A percentile compares a stretch with the other conserved stretches of the same genome.
Evolutionary conservation across 495 filamentous ascomycete genomes (phyloP).

Genomic region (Hypomontagnella monticulosa): DNA sequence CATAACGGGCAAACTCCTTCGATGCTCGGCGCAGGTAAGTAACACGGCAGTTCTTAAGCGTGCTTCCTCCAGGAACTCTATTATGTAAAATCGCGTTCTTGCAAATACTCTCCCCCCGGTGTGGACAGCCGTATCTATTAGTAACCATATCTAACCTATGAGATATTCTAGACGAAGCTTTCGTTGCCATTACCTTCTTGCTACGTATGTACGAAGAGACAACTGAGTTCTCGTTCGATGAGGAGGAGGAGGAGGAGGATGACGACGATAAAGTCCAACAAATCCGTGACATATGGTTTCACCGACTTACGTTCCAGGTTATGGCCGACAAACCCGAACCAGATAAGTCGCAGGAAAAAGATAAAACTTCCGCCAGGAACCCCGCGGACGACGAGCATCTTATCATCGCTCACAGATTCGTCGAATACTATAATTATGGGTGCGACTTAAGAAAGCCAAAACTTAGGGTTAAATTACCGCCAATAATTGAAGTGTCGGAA

Average conservation of each 20-base stretch:
- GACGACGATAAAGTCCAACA: no score
- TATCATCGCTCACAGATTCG: not conserved
- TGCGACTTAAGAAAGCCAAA: not conserved
- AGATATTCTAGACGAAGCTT: not conserved
- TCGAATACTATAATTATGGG: not conserved
- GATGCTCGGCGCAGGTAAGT: no score
- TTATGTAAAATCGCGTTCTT: no score
- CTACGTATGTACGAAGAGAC: not conserved
- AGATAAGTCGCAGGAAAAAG: no score
- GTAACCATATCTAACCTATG: no score
- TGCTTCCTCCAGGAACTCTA: no score
- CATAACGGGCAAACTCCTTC: not conserved
- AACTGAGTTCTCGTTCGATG: no score
- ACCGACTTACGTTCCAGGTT: slow-evolving; percentile 6
- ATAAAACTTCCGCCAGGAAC: no score
- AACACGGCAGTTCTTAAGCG: no score
- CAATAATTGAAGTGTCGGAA: not conserved
- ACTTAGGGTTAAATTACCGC: not conserved
- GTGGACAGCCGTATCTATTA: no score
- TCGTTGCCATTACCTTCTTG: slow-evolving; percentile 3
- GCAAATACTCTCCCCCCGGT: no score
- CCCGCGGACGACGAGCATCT: slow-evolving; percentile 3
- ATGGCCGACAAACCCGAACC: not conserved
- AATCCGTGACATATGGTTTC: not conserved
- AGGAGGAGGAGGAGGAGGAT: no score